Base-by-base conservation (phyloP, 208 protist species). In the Naegleria lovaniensis region DNA sequence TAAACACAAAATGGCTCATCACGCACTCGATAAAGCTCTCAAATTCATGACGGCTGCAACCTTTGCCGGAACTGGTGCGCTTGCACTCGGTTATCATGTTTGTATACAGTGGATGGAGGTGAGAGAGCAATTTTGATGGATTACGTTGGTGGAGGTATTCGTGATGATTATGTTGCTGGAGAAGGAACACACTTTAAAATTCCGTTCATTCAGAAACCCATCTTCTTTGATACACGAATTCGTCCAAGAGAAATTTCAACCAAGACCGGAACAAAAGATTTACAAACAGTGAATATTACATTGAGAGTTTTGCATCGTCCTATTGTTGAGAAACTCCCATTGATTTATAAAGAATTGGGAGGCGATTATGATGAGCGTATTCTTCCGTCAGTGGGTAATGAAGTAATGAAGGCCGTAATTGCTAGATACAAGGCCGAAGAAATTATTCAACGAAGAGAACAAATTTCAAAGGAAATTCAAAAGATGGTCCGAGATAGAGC, bases 391-490 rank as follows among this genome's bases (percentile, higher is more conserved):
- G 98, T 99, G 41, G 97, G 98, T 76, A 99, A 99, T 93, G 99
- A 99, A 94, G 98, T 99, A 75, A 97, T 99, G 91, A 99, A 99
- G 90, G 95, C 96, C 59, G 97, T 99, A 0, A 98, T 99, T 91
- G 99, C 99, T 25, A 98, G 99, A 94, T 99, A 99, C 93, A 99
- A 99, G 93, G 99, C 98, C 9, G 95, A 97, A 0, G 98, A 99
- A 94, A 95, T 99, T 25, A 97, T 99, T 91, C 98, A 97, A 59
- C 96, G 98, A 95, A 96, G 98, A 89, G 98, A 97, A 59, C 94
- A 98, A 92, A 97, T 99, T 88, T 96, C 94, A 88, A 92, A 95
- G 85, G 94, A 96, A 43, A 99, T 99, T 89, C 96, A 93, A 58
- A 90, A 97, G 11, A 96, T 96, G 95, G 93, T 99, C 33, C 94